A percentile compares a stretch with the other conserved stretches of the same genome.
Evolutionary conservation across 148 eudicot genomes (phyloP).

Genomic region (Oxyria digyna): DNA sequence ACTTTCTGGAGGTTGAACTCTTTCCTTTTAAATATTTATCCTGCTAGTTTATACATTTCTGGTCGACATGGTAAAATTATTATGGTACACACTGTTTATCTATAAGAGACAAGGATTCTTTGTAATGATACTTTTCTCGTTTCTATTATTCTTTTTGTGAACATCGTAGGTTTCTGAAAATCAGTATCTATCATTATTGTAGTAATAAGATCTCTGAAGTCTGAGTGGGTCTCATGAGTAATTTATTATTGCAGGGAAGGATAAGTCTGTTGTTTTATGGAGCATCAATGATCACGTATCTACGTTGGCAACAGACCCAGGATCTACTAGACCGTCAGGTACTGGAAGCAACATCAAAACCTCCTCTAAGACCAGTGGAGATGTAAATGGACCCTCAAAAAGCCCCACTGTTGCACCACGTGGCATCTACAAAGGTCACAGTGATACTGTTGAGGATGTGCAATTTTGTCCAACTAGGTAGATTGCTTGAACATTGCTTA

Average conservation of each 20-base stretch:
- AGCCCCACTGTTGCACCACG: constrained; percentile 59
- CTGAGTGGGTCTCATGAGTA: not conserved
- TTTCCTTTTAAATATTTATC: not conserved
- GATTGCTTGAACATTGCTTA: constrained; percentile 6
- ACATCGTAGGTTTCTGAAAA: not conserved
- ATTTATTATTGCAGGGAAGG: constrained; percentile 48
- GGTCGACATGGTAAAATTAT: not conserved
- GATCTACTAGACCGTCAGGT: constrained; percentile 42
- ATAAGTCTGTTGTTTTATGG: constrained; percentile 87
- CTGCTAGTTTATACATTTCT: not conserved
- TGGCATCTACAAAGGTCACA: constrained; percentile 71
- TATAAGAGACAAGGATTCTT: not conserved
- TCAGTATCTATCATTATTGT: not conserved
- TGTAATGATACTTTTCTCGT: not conserved
- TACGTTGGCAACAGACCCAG: constrained; percentile 52
- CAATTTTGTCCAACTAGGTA: constrained; percentile 88
- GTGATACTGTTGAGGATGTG: constrained; percentile 94
- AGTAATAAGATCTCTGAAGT: not conserved
- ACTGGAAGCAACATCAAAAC: constrained; percentile 29
- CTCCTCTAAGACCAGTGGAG: constrained; percentile 27
- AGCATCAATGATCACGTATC: constrained; percentile 89
- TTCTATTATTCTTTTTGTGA: not conserved
- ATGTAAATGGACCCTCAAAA: constrained; percentile 31
- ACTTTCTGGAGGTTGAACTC: constrained; percentile 72
- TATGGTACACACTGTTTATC: not conserved